Percentiles rank a stretch among this genome's conserved stretches.
phyloP scores from a whole-genome alignment of 371 early-diverging fungal species.

The Capillidium rhysosporum region DNA sequence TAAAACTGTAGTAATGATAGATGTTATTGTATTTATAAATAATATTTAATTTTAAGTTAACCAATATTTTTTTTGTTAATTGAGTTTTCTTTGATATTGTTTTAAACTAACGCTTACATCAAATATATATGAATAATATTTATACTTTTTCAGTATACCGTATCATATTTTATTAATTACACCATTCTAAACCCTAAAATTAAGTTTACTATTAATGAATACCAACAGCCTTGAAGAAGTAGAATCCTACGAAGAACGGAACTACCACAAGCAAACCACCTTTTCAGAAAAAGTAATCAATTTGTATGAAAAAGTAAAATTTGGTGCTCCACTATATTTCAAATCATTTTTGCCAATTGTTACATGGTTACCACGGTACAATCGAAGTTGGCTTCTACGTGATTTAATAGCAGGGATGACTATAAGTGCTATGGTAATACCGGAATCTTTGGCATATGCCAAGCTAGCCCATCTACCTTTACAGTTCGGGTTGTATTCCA shows the following conservation, averaged over 20 bases:
- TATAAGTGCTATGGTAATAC: constrained; percentile 65
- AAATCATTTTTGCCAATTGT: constrained; percentile 8
- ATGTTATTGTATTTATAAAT: too few species aligned
- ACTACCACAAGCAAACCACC: constrained; percentile 4
- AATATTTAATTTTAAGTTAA: too few species aligned
- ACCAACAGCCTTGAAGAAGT: too few species aligned
- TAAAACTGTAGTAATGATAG: too few species aligned
- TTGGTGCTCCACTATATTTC: constrained; percentile 20
- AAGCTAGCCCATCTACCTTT: constrained; percentile 60
- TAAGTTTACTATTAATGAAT: too few species aligned
- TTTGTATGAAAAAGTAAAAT: background rate
- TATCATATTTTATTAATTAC: too few species aligned
- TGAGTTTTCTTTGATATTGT: too few species aligned
- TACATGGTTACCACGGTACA: constrained; percentile 17
- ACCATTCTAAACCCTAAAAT: too few species aligned
- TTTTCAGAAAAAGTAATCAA: constrained; percentile 1
- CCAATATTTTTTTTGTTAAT: too few species aligned
- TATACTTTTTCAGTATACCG: too few species aligned
- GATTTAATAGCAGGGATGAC: constrained; percentile 75
- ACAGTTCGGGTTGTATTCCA: constrained; percentile 67
- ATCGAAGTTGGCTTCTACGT: constrained; percentile 44
- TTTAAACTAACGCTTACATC: too few species aligned
- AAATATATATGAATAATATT: too few species aligned
- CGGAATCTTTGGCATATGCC: constrained; percentile 72
- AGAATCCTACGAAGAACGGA: constrained; percentile 3